These are phyloP conservation scores for Metschnikowia henanensis DNA, from an alignment of 805 yeast genomes.

Conservation along the genomic window DNA sequence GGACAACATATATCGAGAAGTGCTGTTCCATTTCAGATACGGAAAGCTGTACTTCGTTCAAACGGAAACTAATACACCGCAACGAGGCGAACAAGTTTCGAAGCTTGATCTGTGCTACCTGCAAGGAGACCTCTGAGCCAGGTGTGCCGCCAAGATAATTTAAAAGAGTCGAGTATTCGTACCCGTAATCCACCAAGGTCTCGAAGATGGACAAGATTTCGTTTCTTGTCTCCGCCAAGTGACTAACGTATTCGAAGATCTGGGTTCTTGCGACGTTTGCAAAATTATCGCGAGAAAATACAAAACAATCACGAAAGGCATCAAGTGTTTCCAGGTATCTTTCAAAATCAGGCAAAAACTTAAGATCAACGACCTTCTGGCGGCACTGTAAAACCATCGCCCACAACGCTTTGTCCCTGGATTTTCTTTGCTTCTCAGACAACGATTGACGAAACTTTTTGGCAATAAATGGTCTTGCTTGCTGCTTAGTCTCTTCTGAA, in stretches of 20 bases:
- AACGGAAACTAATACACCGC: not conserved
- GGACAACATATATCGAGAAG: not conserved
- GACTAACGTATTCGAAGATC: not conserved
- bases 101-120: not conserved
- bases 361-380: not conserved
- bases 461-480: not conserved
- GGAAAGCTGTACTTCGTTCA: not conserved
- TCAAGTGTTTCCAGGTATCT: not conserved
- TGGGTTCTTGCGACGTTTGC: constrained; percentile 1
- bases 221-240: not conserved
- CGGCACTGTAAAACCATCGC: not conserved
- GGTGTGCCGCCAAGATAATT: not conserved
- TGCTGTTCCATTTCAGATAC: not conserved
- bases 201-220: not conserved
- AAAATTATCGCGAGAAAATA: not conserved
- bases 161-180: constrained; percentile 1
- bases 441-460: not conserved
- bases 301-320: constrained; percentile 1
- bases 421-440: not conserved
- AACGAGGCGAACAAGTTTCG: not conserved
- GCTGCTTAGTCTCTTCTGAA: not conserved
- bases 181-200: not conserved
- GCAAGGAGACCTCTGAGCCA: not conserved
- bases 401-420: not conserved
- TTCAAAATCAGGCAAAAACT: not conserved